These are phyloP conservation scores for Fusarium xylarioides DNA, from an alignment of 2,329 filamentous ascomycete genomes.

Conservation along the genomic window DNA sequence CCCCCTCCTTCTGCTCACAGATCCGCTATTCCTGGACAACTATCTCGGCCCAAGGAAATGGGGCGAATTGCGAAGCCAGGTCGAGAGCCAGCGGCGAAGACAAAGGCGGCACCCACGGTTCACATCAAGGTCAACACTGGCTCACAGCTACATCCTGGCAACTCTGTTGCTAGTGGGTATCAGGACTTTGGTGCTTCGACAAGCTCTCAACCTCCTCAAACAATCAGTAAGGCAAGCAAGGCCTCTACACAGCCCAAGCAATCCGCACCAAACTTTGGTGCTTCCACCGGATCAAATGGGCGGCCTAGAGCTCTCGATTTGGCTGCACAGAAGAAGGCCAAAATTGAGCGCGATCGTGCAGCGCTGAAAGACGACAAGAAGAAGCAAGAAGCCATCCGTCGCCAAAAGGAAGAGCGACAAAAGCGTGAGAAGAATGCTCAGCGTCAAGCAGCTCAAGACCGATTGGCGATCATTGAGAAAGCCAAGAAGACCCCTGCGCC, in stretches of 20 bases:
- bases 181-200: conserved; percentile 55
- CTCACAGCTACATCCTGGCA: conserved; percentile 68
- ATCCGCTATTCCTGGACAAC: conserved; percentile 57
- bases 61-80: conserved; percentile 70
- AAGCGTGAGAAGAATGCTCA: conserved; percentile 72
- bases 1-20: conserved; percentile 69
- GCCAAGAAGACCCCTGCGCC: conserved; percentile 72
- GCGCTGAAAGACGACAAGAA: conserved; percentile 72
- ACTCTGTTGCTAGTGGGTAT: conserved; percentile 64
- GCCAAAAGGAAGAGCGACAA: conserved; percentile 69
- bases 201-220: conserved; percentile 51
- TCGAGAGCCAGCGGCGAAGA: conserved; percentile 66
- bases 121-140: conserved; percentile 73
- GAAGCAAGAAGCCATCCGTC: conserved; percentile 65
- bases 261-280: conserved; percentile 69
- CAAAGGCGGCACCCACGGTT: conserved; percentile 73
- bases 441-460: conserved; percentile 46
- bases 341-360: conserved; percentile 79
- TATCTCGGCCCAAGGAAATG: conserved; percentile 60
- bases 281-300: conserved; percentile 61
- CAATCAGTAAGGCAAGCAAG: conserved; percentile 73
- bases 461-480: conserved; percentile 68
- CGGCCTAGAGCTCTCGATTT: conserved; percentile 77
- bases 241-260: conserved; percentile 68
- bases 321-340: conserved; percentile 84